Conservation (phyloP, 331 rosid genomes). For the Rhamnella rubrinervis region DNA sequence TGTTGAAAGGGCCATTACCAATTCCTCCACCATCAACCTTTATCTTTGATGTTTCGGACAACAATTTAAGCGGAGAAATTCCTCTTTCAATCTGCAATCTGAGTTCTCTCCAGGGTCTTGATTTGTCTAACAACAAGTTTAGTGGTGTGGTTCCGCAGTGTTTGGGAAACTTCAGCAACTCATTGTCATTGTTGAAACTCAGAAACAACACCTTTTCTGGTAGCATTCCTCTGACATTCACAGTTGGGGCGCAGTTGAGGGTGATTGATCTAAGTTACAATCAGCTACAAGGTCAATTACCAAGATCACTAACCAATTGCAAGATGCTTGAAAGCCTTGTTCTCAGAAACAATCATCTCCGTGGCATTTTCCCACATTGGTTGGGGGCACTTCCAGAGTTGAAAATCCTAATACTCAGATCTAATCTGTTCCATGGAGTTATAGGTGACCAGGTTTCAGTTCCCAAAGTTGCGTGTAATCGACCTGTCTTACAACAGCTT, state of each 20-base stretch:
- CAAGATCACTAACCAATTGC: not conserved
- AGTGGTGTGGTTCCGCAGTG: not conserved
- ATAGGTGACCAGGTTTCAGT: not conserved
- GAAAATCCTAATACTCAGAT: not conserved
- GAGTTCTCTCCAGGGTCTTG: not conserved
- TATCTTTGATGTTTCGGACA: not conserved
- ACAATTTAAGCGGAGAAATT: not conserved
- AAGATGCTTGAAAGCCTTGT: not conserved
- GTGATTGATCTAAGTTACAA: slow-evolving; percentile 1
- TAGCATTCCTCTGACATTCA: not conserved
- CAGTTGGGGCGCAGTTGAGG: not conserved
- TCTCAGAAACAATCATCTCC: not conserved
- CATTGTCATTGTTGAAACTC: not conserved
- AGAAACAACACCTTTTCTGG: not conserved
- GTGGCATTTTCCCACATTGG: not conserved
- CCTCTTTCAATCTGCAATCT: not conserved
- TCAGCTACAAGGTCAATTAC: not conserved
- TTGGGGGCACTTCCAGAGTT: not conserved
- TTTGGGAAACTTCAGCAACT: not conserved
- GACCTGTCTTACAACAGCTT: slow-evolving; percentile 7
- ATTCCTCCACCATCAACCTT: slow-evolving; percentile 1
- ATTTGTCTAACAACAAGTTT: slow-evolving; percentile 1
- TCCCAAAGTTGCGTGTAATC: slow-evolving; percentile 4
- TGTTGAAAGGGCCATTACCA: not conserved
- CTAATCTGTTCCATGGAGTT: not conserved